A percentile compares a stretch with the other conserved stretches of the same genome.
Conservation (phyloP, 495 filamentous ascomycete species). For the Terfezia claveryi region DNA sequence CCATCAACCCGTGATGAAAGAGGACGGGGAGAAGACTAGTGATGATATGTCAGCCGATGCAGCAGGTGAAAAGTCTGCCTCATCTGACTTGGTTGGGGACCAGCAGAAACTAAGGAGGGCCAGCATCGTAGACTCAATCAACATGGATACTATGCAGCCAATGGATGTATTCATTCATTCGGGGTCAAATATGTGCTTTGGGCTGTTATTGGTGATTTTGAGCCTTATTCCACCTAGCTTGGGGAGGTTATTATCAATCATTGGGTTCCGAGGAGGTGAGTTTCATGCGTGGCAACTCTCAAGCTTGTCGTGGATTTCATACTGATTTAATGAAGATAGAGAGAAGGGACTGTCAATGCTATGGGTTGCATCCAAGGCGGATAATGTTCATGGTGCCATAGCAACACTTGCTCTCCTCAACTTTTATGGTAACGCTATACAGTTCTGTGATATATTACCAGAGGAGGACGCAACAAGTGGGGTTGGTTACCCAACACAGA, state of each 20-base stretch:
- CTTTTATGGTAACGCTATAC: constrained; percentile 70
- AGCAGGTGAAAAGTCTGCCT: not conserved
- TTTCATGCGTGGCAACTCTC: not conserved
- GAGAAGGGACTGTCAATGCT: constrained; percentile 64
- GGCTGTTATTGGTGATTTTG: constrained; percentile 60
- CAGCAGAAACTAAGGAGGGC: not conserved
- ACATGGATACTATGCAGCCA: constrained; percentile 37
- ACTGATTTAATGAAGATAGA: constrained; percentile 31
- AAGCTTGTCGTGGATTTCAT: not conserved
- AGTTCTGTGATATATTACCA: constrained; percentile 72
- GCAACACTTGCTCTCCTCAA: constrained; percentile 59
- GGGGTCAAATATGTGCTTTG: constrained; percentile 72
- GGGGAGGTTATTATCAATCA: constrained; percentile 57
- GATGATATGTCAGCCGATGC: not conserved
- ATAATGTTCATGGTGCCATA: constrained; percentile 79
- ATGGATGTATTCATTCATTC: constrained; percentile 77
- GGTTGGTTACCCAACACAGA: constrained; percentile 49
- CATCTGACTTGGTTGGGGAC: not conserved
- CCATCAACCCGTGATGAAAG: not conserved
- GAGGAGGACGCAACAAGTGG: constrained; percentile 30
- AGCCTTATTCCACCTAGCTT: constrained; percentile 85
- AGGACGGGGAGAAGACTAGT: not conserved
- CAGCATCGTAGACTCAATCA: constrained; percentile 18
- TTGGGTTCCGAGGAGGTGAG: constrained; percentile 57
- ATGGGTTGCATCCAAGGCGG: constrained; percentile 75